Evolutionary conservation across 768 basidiomycete genomes (phyloP), one percentile per base, ranked within the genome.

Genomic region (Tulasnella sp.): DNA sequence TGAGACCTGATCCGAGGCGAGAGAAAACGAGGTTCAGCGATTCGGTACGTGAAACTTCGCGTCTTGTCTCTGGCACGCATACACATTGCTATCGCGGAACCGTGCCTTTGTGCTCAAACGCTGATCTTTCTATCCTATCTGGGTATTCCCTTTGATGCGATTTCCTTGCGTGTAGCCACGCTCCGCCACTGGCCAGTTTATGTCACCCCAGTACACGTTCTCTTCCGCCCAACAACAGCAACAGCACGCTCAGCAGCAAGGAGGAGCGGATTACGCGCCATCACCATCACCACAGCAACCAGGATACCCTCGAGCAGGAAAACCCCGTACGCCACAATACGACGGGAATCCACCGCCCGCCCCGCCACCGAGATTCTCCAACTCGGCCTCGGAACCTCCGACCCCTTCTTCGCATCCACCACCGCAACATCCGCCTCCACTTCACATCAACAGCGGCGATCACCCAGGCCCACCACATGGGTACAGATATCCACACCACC

Each of bases 1-100:
- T 56, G 34, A 38, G 55, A 3, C 27, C 55, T 26, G 55, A 56
- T 56, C 44, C 55, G 19, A 56, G 58, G 26, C 58, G 58, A n/a
- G 58, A 59, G 32, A 44, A 47, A 19, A 34, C 58, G 47, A 44
- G 48, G 32, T 59, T 59, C 58, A 59, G 47, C 58, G 58, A 59
- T n/a, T 59, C 58, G 44, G 58, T 59, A 43, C 32, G 58, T 51
- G 32, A 27, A 21, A 29, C 55, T 43, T 56, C 38, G 23, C 34
- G 10, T 27, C 8, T 42, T 56, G 41, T 43, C 55, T 43, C 27
- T 27, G 55, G 21, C 55, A 29, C 55, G 55, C 24, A 43, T 56
- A 27, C 55, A 19, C 43, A 48, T 48, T 48, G 45, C 26, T 48
- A 21, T n/a, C 45, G 45, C 34, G 15, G 34, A 7, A 5, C 15